Evolutionary conservation across 495 filamentous ascomycete species (phyloP), one percentile per base, ranked within the genome.

Genomic region (Cairneyella variabilis): DNA sequence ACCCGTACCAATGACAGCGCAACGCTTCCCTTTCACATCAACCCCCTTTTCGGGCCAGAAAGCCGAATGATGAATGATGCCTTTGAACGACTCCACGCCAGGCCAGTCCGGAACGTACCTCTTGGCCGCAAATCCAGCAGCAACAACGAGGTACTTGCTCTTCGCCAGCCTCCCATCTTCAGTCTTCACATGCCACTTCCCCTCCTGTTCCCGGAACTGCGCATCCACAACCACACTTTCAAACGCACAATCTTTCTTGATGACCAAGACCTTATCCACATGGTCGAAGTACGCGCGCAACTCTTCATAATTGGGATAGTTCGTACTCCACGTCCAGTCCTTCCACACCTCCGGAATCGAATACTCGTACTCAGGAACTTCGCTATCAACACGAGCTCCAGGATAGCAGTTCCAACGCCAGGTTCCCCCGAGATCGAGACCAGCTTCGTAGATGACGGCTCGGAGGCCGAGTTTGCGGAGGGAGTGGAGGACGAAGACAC

Each of bases 1-100:
- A 9, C 83, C 83, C 0, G 83, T 85, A 8, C 83, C 83, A 17
- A 86, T 76, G 36, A 84, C 65, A 6, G 76, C 78, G 26, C 69
- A 65, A 6, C 69, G 65, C 61, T 84, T 83, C 38, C 68, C 68
- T 16, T 60, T 61, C 7, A 82, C 60, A 51, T 79, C 66, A 27
- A 80, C 64, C 10, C 64, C 61, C 4, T 73, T 63, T 12, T 76
- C 67, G 0, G 82, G 82, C 83, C 83, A 86, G 63, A 76, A 73
- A 2, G 78, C 76, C 0, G 81, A 73, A 50, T 86, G 82, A 53
- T 79, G 66, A 3, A 82, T 66, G 3, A 59, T 36, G 3, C 83
- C 81, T 18, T 72, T 66, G 70, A 78, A 86, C 1, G 66, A 69
- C 0, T 75, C 69, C 3, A 84, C 59, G 3, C 79, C 79, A n/a